Evolutionary conservation across 2,329 filamentous ascomycete genomes (phyloP).

Genomic region (Calycina marina): DNA sequence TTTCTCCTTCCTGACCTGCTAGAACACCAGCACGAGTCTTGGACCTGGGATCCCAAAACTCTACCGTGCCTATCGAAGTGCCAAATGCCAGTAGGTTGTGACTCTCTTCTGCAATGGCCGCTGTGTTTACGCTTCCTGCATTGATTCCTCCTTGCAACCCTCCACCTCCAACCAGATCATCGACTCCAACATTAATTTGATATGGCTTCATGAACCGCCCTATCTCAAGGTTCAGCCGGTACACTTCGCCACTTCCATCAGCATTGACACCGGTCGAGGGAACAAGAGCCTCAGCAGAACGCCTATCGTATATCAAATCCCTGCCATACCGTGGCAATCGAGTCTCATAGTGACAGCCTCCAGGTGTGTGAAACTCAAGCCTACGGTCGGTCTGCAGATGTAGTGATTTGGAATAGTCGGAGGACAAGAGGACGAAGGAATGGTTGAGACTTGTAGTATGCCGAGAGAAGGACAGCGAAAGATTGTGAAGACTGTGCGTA

Average conservation of each 20-base stretch:
- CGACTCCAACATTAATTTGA: constrained; percentile 76
- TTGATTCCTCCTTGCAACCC: constrained; percentile 77
- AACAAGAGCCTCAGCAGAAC: constrained; percentile 71
- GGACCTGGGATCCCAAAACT: constrained; percentile 88
- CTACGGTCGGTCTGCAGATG: constrained; percentile 86
- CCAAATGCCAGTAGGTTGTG: constrained; percentile 90
- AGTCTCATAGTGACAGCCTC: constrained; percentile 77
- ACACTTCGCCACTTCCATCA: constrained; percentile 83
- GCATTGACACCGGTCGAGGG: constrained; percentile 77
- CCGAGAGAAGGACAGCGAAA: constrained; percentile 83
- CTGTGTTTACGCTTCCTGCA: constrained; percentile 76
- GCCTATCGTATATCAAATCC: constrained; percentile 72
- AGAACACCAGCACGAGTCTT: constrained; percentile 70
- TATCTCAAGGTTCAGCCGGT: constrained; percentile 77
- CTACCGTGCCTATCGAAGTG: constrained; percentile 86
- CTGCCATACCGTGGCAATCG: constrained; percentile 85
- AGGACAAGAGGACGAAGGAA: constrained; percentile 75
- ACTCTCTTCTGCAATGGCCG: constrained; percentile 71
- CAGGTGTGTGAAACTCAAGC: constrained; percentile 84
- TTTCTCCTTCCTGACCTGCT: constrained; percentile 51
- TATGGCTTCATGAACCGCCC: constrained; percentile 92
- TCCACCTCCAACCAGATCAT: constrained; percentile 55
- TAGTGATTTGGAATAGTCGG: constrained; percentile 85
- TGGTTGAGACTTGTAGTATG: constrained; percentile 88
- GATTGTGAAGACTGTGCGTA: constrained; percentile 83